Percentiles rank a stretch among this genome's conserved stretches.
Evolutionary conservation across 2,329 filamentous ascomycete species (phyloP).

Genomic region (Beauveria caledonica): DNA sequence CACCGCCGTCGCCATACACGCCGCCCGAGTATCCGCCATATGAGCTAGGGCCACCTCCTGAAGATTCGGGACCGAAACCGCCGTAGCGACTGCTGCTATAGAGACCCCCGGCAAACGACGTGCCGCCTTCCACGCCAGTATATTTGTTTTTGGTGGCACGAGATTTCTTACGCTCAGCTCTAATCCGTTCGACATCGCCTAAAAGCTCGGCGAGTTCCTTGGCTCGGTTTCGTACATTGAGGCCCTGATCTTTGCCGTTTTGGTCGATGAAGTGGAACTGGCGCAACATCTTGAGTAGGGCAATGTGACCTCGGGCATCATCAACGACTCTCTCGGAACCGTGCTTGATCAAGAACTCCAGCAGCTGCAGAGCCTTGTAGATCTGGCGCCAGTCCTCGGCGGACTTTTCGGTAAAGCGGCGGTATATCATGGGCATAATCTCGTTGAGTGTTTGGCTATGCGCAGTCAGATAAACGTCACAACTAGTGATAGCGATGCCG

Average conservation of each 20-base stretch:
- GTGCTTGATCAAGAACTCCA: conserved; percentile 97
- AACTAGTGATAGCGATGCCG: conserved; percentile 13
- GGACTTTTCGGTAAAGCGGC: conserved; percentile 95
- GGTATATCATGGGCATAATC: conserved; percentile 99
- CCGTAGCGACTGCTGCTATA: conserved; percentile 61
- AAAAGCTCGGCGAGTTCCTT: conserved; percentile 95
- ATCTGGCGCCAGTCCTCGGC: conserved; percentile 99
- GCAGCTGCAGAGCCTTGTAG: conserved; percentile 93
- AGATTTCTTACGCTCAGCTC: conserved; percentile 79
- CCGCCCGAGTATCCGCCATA: conserved; percentile 58
- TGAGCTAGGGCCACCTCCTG: conserved; percentile 26
- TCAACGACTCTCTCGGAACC: conserved; percentile 96
- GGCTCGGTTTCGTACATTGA: conserved; percentile 93
- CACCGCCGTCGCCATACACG: conserved; percentile 93
- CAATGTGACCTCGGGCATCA: conserved; percentile 90
- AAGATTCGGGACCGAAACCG: conserved; percentile 85
- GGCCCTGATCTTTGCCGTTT: conserved; percentile 96
- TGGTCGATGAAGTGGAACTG: conserved; percentile 96
- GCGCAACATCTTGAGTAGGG: conserved; percentile 92
- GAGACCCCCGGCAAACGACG: conserved; percentile 50
- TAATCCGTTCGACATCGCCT: conserved; percentile 82
- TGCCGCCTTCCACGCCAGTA: conserved; percentile 81
- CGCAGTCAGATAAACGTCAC: conserved; percentile 15
- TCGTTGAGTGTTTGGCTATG: conserved; percentile 88
- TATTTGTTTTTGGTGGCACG: conserved; percentile 89